These are phyloP conservation scores for Cladosporium sp. DNA, from an alignment of 2,329 filamentous ascomycete species.

Conservation along the genomic window DNA sequence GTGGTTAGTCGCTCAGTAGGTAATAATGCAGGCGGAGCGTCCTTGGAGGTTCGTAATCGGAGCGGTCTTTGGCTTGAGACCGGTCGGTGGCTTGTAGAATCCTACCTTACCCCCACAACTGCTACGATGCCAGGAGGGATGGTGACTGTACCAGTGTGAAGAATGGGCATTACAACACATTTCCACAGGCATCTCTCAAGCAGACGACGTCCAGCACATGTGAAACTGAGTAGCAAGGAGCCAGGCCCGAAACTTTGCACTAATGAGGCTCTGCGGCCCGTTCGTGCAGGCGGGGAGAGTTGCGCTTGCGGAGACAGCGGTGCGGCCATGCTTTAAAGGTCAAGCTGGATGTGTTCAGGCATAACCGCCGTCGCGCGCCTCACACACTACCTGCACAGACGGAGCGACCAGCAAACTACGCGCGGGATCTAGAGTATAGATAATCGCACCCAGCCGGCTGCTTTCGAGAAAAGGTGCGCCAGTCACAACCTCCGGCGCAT, in stretches of 20 bases:
- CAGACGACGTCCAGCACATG: not conserved
- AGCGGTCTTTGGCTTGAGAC: not conserved
- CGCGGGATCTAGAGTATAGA: not conserved
- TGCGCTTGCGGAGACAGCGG: not conserved
- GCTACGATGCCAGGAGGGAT: not conserved
- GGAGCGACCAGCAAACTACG: not conserved
- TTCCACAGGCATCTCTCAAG: not conserved
- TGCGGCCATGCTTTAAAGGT: conserved; percentile 6
- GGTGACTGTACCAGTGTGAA: not conserved
- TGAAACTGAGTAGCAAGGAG: not conserved
- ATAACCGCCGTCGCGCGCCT: not conserved
- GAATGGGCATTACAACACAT: not conserved
- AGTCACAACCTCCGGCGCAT: conserved; percentile 4
- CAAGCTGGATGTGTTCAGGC: not conserved
- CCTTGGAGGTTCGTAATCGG: not conserved
- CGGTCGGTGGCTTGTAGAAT: not conserved
- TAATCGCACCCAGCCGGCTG: not conserved
- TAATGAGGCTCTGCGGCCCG: conserved; percentile 1
- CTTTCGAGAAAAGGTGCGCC: not conserved
- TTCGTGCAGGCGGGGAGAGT: not conserved
- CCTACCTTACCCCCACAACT: not conserved
- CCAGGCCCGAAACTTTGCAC: conserved; percentile 2
- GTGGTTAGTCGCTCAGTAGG: too few species aligned
- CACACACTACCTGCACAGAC: not conserved
- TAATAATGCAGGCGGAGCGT: not conserved